A percentile compares a stretch with the other conserved stretches of the same genome.
Conservation (phyloP, 768 basidiomycete genomes). For the Amanita pseudoporphyria region DNA sequence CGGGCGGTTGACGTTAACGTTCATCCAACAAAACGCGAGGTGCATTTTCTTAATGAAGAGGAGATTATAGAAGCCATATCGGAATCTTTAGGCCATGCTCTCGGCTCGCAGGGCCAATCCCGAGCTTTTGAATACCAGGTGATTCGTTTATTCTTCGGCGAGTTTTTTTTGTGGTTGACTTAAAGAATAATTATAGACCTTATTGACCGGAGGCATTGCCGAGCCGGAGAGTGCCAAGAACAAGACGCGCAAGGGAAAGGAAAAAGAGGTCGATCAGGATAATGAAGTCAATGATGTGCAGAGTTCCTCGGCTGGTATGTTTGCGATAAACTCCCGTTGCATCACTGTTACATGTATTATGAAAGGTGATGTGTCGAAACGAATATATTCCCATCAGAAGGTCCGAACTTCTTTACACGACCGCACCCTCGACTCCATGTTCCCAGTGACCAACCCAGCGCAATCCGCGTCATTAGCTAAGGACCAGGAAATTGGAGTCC, state of each 20-base stretch:
- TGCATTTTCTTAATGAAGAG: slow-evolving; percentile 91
- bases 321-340: not conserved
- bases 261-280: slow-evolving; percentile 18
- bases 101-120: slow-evolving; percentile 57
- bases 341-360: not conserved
- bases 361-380: slow-evolving; percentile 28
- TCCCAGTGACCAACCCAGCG: slow-evolving; percentile 54
- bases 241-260: slow-evolving; percentile 33
- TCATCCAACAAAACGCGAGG: slow-evolving; percentile 95
- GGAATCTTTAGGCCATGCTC: slow-evolving; percentile 56
- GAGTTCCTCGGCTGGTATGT: slow-evolving; percentile 8
- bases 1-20: slow-evolving; percentile 93
- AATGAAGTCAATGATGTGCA: slow-evolving; percentile 19
- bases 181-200: slow-evolving; percentile 31
- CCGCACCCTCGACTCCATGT: slow-evolving; percentile 93
- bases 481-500: not conserved
- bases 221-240: slow-evolving; percentile 18
- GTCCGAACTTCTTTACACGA: slow-evolving; percentile 83
- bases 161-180: not conserved
- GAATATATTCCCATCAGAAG: slow-evolving; percentile 75
- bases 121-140: slow-evolving; percentile 69
- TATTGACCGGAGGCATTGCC: slow-evolving; percentile 44
- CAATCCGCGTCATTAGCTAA: slow-evolving; percentile 15
- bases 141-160: not conserved
- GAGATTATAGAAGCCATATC: slow-evolving; percentile 69